Conservation (phyloP, 1,284 basidiomycete genomes). For the Tilletia walkeri region DNA sequence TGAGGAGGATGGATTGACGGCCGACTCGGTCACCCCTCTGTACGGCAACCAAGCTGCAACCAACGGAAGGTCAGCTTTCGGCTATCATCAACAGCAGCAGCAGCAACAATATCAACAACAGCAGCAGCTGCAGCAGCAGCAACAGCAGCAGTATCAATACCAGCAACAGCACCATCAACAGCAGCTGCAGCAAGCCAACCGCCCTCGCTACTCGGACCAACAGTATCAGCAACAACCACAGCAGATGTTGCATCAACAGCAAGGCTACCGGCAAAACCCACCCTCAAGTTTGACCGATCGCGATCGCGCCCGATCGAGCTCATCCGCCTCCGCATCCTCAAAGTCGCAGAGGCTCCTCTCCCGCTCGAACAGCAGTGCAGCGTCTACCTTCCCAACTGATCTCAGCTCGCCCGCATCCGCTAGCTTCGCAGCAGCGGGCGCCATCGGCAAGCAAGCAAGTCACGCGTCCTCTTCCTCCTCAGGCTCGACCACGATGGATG, state of each 20-base stretch:
- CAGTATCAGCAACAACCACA: not conserved
- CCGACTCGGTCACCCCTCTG: not conserved
- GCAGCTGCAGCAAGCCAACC: not conserved
- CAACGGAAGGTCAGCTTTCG: not conserved
- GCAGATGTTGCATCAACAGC: not conserved
- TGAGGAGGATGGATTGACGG: not conserved
- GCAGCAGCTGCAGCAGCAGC: conserved; percentile 22
- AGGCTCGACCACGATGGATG: not conserved
- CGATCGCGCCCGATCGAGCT: not conserved
- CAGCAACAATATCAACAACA: conserved; percentile 12
- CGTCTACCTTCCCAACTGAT: not conserved
- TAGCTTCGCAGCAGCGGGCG: not conserved
- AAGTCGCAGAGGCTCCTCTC: conserved; percentile 46
- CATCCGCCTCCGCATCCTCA: conserved; percentile 29
- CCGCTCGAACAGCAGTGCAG: conserved; percentile 19
- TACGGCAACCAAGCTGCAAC: not conserved
- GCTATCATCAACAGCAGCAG: not conserved
- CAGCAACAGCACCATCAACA: conserved; percentile 22
- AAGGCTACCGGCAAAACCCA: not conserved
- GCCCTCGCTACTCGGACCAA: not conserved
- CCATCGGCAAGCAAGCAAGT: conserved; percentile 16
- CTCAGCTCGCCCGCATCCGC: not conserved
- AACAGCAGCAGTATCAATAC: conserved; percentile 1
- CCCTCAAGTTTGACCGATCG: not conserved
- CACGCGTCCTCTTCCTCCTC: not conserved